Conservation (phyloP, 805 yeast genomes). For the Candida boleticola region DNA sequence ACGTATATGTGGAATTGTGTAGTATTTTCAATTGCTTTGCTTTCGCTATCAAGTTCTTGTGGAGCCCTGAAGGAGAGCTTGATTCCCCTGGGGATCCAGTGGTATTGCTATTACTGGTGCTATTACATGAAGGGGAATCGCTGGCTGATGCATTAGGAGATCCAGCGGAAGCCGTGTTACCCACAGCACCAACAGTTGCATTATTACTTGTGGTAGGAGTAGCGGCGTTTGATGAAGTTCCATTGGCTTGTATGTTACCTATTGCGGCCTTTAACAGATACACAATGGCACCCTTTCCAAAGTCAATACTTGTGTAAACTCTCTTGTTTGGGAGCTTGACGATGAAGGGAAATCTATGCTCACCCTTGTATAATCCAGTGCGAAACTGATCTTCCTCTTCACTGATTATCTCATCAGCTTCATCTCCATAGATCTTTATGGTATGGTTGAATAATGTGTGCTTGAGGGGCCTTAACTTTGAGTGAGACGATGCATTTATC, state of each 20-base stretch:
- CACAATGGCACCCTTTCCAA: slow-evolving; percentile 80
- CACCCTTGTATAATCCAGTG: slow-evolving; percentile 70
- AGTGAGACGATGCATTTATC: slow-evolving; percentile 50
- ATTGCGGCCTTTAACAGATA: slow-evolving; percentile 59
- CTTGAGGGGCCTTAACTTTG: slow-evolving; percentile 52
- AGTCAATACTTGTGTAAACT: slow-evolving; percentile 70
- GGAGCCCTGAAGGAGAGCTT: slow-evolving; percentile 7
- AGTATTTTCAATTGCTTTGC: slow-evolving; percentile 25
- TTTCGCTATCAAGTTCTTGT: slow-evolving; percentile 15
- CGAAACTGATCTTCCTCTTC: slow-evolving; percentile 19
- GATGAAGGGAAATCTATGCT: slow-evolving; percentile 83
- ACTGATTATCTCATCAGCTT: slow-evolving; percentile 18
- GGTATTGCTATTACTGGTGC: neutral
- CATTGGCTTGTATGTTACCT: slow-evolving; percentile 11
- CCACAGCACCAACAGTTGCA: neutral
- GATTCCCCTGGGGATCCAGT: neutral
- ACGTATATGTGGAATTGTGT: slow-evolving; percentile 31
- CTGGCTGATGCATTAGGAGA: neutral
- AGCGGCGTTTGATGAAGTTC: slow-evolving; percentile 6
- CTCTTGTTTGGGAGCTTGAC: slow-evolving; percentile 75
- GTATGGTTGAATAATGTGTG: slow-evolving; percentile 57
- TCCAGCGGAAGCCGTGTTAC: neutral
- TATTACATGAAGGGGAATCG: slow-evolving; percentile 14
- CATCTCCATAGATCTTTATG: slow-evolving; percentile 54
- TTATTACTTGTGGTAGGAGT: slow-evolving; percentile 2